These are phyloP conservation scores for Diversispora epigaea DNA, from an alignment of 192 early-diverging fungal species.

Conservation along the genomic window DNA sequence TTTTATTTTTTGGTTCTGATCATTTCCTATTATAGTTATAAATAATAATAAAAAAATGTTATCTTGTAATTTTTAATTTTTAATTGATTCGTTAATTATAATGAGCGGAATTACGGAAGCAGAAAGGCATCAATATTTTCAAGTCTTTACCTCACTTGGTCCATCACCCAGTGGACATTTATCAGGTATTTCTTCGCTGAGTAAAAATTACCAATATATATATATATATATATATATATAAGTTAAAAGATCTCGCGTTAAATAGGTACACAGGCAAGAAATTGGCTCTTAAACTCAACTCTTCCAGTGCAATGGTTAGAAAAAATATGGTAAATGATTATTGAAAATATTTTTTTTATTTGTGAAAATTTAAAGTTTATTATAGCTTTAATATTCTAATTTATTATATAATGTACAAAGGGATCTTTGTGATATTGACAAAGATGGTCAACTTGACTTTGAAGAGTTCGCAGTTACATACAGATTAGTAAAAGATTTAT, in stretches of 20 bases:
- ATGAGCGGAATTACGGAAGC: slow-evolving; percentile 16
- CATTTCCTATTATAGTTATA: too few species aligned
- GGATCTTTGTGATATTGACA: slow-evolving; percentile 82
- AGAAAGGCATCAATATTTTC: slow-evolving; percentile 23
- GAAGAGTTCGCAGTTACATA: slow-evolving; percentile 82
- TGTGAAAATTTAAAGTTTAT: not conserved
- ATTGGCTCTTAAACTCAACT: slow-evolving; percentile 43
- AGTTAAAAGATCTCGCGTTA: too few species aligned
- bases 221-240: too few species aligned
- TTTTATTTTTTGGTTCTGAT: too few species aligned
- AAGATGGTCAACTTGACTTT: slow-evolving; percentile 77
- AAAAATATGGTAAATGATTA: slow-evolving; percentile 43
- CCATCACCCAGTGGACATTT: slow-evolving; percentile 9
- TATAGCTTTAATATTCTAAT: not conserved
- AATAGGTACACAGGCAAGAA: slow-evolving; percentile 39
- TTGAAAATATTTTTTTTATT: not conserved
- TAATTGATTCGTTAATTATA: too few species aligned
- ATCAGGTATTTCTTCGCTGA: not conserved
- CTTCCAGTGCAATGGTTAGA: slow-evolving; percentile 42
- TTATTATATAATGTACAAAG: slow-evolving; percentile 29
- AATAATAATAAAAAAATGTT: too few species aligned
- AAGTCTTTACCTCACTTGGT: not conserved
- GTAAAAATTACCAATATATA: too few species aligned
- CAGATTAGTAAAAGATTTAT: slow-evolving; percentile 71
- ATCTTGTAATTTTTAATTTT: too few species aligned